Percentiles rank a stretch among this genome's conserved stretches.
Evolutionary conservation across 1,284 basidiomycete genomes (phyloP).

Genomic region (Fomitopsis betulina): DNA sequence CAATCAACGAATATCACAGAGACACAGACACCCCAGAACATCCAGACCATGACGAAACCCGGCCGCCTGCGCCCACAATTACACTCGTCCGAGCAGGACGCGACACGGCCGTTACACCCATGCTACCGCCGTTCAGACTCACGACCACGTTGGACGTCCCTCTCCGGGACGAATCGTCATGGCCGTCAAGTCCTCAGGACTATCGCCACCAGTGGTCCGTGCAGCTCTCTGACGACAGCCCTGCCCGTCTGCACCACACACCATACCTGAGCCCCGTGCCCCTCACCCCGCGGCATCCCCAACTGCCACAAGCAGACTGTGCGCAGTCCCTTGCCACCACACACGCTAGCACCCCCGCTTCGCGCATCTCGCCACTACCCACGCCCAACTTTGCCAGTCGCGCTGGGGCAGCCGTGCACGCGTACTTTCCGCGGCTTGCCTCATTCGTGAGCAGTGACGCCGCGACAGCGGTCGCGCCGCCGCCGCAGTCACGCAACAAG

Average conservation of each 20-base stretch:
- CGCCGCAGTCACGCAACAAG: conserved; percentile 1
- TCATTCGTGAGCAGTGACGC: conserved; percentile 5
- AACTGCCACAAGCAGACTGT: conserved; percentile 6
- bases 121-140: background rate
- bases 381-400: conserved; percentile 15
- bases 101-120: background rate
- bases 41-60: conserved; percentile 15
- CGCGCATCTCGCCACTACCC: conserved; percentile 14
- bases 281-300: conserved; percentile 15
- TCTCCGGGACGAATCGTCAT: background rate
- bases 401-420: conserved; percentile 5
- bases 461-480: background rate
- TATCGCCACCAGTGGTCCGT: background rate
- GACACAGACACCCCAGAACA: conserved; percentile 5
- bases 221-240: background rate
- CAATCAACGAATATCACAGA: conserved; percentile 4
- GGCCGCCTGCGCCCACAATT: conserved; percentile 14
- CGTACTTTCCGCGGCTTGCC: conserved; percentile 16
- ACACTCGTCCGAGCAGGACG: conserved; percentile 14
- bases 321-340: conserved; percentile 5
- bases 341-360: conserved; percentile 2
- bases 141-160: background rate
- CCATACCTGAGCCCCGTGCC: conserved; percentile 15
- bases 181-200: background rate
- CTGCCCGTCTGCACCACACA: background rate